Evolutionary conservation across 805 yeast species (phyloP).

Genomic region (Ogataea chonburiensis): DNA sequence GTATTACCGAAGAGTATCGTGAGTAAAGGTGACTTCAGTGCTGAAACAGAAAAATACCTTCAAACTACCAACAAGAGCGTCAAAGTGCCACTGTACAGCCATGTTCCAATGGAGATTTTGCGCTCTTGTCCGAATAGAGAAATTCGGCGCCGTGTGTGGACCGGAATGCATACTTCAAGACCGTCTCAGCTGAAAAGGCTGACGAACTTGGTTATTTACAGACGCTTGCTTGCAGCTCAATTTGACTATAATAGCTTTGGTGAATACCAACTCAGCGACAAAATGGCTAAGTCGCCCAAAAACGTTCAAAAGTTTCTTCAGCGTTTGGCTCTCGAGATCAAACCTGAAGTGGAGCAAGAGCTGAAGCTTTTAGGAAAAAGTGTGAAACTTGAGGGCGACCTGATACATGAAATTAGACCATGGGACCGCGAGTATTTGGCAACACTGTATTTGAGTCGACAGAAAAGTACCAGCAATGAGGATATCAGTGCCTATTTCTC

Average conservation of each 20-base stretch:
- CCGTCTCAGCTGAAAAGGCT: conserved; percentile 59
- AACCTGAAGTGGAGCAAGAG: conserved; percentile 59
- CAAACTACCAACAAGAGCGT: conserved; percentile 38
- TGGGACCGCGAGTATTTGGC: conserved; percentile 85
- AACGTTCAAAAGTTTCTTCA: conserved; percentile 70
- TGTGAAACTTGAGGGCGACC: conserved; percentile 22
- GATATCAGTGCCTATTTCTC: conserved; percentile 74
- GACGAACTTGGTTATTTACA: conserved; percentile 55
- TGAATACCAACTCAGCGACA: conserved; percentile 80
- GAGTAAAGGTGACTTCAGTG: conserved; percentile 29
- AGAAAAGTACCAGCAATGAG: conserved; percentile 38
- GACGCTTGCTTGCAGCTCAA: conserved; percentile 70
- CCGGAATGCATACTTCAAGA: conserved; percentile 64
- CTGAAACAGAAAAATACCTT: conserved; percentile 24
- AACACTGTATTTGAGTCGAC: conserved; percentile 30
- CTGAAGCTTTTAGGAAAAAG: conserved; percentile 43
- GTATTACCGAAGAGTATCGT: conserved; percentile 30
- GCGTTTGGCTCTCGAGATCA: conserved; percentile 52
- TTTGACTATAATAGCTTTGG: conserved; percentile 71
- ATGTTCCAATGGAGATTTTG: conserved; percentile 63
- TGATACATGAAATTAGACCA: conserved; percentile 58
- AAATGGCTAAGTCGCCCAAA: conserved; percentile 82
- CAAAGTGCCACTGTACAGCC: conserved; percentile 59
- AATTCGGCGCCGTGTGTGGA: conserved; percentile 71
- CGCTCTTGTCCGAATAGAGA: conserved; percentile 53